Conservation (phyloP, 352 stramenopile species). For the Globisporangium uncinulatum region DNA sequence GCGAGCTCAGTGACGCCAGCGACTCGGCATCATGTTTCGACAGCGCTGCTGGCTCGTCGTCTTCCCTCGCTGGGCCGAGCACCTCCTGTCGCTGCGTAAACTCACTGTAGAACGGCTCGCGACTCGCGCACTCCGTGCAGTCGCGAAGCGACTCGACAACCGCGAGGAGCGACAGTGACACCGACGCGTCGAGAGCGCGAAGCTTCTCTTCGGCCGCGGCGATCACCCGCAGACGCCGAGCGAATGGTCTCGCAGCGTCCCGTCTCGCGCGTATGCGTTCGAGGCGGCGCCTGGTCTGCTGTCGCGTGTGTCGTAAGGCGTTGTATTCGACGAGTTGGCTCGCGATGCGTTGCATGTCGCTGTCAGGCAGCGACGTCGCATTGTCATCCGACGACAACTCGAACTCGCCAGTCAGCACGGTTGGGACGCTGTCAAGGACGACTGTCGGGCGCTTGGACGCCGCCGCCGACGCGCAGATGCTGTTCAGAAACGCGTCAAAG, state of each 20-base stretch:
- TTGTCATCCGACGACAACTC: background rate
- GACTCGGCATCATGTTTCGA: background rate
- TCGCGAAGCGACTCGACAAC: slow-evolving; percentile 8
- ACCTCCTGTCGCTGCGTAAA: background rate
- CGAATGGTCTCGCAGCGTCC: slow-evolving; percentile 15
- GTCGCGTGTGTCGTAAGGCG: slow-evolving; percentile 10
- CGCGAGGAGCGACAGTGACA: slow-evolving; percentile 16
- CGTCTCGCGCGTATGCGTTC: slow-evolving; percentile 6
- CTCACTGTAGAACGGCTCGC: slow-evolving; percentile 2
- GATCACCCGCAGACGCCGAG: slow-evolving; percentile 18
- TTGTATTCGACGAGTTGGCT: slow-evolving; percentile 23
- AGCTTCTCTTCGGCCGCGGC: slow-evolving; percentile 19
- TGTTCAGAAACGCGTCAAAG: slow-evolving; percentile 7
- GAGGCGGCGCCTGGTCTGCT: slow-evolving; percentile 15
- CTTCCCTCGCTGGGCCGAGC: background rate
- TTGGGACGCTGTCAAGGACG: background rate
- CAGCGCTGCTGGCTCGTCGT: background rate
- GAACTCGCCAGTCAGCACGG: background rate
- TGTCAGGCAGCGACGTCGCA: slow-evolving; percentile 2
- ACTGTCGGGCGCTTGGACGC: background rate
- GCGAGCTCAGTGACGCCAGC: background rate
- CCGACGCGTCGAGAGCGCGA: slow-evolving; percentile 4
- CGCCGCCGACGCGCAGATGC: background rate
- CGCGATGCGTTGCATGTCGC: slow-evolving; percentile 28
- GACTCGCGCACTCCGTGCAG: slow-evolving; percentile 1